Base-by-base conservation (phyloP, 805 yeast genomes). In the Barnettozyma siamensis region DNA sequence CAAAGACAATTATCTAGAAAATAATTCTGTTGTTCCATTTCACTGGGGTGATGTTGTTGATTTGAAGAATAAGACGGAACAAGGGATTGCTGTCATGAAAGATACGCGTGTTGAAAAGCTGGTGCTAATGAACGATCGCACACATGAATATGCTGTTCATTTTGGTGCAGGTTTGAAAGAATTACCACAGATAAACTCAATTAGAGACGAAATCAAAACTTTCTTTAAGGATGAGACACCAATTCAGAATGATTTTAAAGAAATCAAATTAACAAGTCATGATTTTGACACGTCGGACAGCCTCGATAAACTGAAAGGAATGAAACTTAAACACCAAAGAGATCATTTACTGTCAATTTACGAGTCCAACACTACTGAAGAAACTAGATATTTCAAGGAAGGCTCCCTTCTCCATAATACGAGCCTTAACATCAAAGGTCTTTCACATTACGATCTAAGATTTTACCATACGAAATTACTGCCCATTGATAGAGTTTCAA, bases 381-480 rank as follows among this genome's bases (percentile, higher is more conserved):
- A 49, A 19, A 46, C 45, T 36, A 40, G 56, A 18, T 53, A 56
- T 29, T 56, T 50, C 35, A 54, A 56, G 41, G 59, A 54, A 32
- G 59, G 56, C 1, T 46, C 52, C 2, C 31, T 56, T 2, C 16
- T 41, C 7, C 41, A 37, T 24, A 37, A 41, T 21, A 37, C 33
- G 17, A 37, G 35, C 2, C 24, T 56, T 17, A 33, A 39, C 4
- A 29, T 35, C 4, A 13, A 41, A n/a, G 57, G 57, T 1, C 37
- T 54, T 12, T 46, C 59, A 1, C 60, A 56, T 40, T 56, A 56
- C 31, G 60, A 56, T 15, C 33, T 54, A 0, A 33, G 55, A 3
- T 56, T 56, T 41, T 54, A 38, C 16, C 43, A 51, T 15, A 38
- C 33, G 1, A 46, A 40, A 30, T n/a, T 48, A 5, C 15, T 11